Percentiles rank a stretch among this genome's conserved stretches.
These are phyloP conservation scores for Calophaca sinica DNA, from an alignment of 306 rosid species.

Conservation along the genomic window DNA sequence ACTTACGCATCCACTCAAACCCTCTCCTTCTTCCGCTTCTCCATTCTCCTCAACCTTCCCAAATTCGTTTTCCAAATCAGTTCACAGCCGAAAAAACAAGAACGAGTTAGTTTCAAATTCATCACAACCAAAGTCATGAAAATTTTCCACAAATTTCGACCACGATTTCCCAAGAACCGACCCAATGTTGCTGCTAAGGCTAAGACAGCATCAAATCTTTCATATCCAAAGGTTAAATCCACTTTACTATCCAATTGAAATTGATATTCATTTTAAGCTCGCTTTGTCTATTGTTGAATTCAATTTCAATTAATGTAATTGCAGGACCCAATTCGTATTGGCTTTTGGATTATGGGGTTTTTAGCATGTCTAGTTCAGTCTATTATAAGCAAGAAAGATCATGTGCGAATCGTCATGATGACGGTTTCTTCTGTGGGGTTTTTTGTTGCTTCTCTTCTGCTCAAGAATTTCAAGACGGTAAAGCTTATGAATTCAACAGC, in stretches of 20 bases:
- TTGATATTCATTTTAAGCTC: background rate
- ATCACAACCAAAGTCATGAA: constrained; percentile 42
- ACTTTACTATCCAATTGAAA: background rate
- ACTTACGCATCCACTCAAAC: constrained; percentile 46
- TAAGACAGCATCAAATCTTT: background rate
- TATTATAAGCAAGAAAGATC: background rate
- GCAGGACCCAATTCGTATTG: constrained; percentile 46
- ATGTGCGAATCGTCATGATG: background rate
- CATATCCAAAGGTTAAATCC: constrained; percentile 17
- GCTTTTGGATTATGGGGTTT: constrained; percentile 41
- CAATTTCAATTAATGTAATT: background rate
- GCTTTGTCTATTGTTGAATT: background rate
- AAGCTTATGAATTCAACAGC: constrained; percentile 37
- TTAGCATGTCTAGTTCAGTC: constrained; percentile 38
- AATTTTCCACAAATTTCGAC: constrained; percentile 44
- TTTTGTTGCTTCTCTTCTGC: constrained; percentile 27
- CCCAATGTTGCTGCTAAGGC: background rate
- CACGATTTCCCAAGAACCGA: constrained; percentile 14
- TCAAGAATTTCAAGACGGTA: constrained; percentile 38
- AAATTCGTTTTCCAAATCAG: constrained; percentile 42
- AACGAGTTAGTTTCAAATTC: constrained; percentile 3
- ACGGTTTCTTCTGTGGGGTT: constrained; percentile 17
- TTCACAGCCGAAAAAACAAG: constrained; percentile 43
- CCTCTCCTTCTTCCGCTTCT: constrained; percentile 52
- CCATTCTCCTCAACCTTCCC: constrained; percentile 58